These are phyloP conservation scores for Dactylellina drechsleri DNA, from an alignment of 2,329 filamentous ascomycete species.

Conservation along the genomic window DNA sequence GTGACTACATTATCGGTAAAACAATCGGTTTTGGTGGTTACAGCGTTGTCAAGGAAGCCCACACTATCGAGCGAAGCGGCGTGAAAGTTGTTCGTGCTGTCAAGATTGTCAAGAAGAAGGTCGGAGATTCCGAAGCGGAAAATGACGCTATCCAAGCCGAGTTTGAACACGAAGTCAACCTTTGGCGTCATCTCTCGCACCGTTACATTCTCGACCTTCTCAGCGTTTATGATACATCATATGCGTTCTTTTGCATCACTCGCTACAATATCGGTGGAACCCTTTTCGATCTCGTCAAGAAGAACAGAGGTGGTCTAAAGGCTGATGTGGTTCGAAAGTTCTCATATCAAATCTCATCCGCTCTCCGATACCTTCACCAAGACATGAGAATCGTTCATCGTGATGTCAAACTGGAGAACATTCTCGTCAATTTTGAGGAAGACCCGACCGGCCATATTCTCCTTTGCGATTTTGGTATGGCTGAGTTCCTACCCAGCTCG, in stretches of 20 bases:
- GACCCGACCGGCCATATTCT: slow-evolving; percentile 67
- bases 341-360: slow-evolving; percentile 71
- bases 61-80: slow-evolving; percentile 67
- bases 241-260: slow-evolving; percentile 73
- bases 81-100: slow-evolving; percentile 70
- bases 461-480: slow-evolving; percentile 76
- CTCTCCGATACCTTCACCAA: slow-evolving; percentile 74
- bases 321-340: slow-evolving; percentile 69
- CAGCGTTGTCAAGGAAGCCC: slow-evolving; percentile 74
- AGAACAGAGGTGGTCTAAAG: slow-evolving; percentile 67
- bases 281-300: slow-evolving; percentile 71
- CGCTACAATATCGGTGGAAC: slow-evolving; percentile 68
- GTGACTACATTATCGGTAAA: slow-evolving; percentile 74
- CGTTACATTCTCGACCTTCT: slow-evolving; percentile 71
- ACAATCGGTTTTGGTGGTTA: slow-evolving; percentile 74
- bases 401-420: slow-evolving; percentile 76
- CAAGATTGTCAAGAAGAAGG: slow-evolving; percentile 73
- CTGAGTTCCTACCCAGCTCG: slow-evolving; percentile 71
- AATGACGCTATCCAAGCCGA: slow-evolving; percentile 74
- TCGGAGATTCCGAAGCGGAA: slow-evolving; percentile 68
- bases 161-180: slow-evolving; percentile 74
- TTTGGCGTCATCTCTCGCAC: slow-evolving; percentile 74
- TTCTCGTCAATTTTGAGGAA: slow-evolving; percentile 67
- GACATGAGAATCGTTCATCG: slow-evolving; percentile 74
- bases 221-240: slow-evolving; percentile 74